These are phyloP conservation scores for Hyaloscypha hepaticicola DNA, from an alignment of 495 filamentous ascomycete species.

Conservation along the genomic window DNA sequence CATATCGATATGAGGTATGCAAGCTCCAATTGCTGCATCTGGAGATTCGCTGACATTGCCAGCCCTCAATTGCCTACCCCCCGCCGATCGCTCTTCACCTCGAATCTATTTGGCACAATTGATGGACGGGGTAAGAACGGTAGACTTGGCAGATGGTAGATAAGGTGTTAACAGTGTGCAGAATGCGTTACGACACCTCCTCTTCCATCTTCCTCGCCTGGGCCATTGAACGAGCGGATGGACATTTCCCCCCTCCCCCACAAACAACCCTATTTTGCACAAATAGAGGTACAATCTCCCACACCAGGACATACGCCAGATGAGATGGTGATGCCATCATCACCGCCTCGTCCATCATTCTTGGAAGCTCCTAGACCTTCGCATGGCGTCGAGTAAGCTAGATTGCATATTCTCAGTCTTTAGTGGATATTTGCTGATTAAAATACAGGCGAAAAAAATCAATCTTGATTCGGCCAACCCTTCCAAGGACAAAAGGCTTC, in stretches of 20 bases:
- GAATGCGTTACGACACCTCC: conserved; percentile 83
- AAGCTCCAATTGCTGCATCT: conserved; percentile 17
- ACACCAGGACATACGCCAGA: conserved; percentile 50
- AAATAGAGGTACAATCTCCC: conserved; percentile 66
- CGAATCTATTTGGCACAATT: conserved; percentile 65
- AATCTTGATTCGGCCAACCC: conserved; percentile 58
- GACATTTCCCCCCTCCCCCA: conserved; percentile 94
- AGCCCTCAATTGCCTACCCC: conserved; percentile 92
- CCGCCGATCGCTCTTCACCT: conserved; percentile 87
- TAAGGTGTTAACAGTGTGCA: conserved; percentile 37
- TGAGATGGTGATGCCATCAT: conserved; percentile 44
- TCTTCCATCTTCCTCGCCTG: conserved; percentile 78
- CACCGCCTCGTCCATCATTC: conserved; percentile 51
- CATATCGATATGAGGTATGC: conserved; percentile 79
- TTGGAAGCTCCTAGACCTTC: conserved; percentile 50
- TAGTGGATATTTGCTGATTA: conserved; percentile 12
- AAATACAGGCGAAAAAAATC: conserved; percentile 54
- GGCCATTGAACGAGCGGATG: conserved; percentile 75
- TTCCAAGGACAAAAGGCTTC: conserved; percentile 58
- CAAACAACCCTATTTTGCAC: conserved; percentile 67
- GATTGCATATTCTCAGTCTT: conserved; percentile 23
- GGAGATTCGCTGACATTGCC: conserved; percentile 17
- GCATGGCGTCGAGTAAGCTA: conserved; percentile 48
- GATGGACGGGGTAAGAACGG: conserved; percentile 67
- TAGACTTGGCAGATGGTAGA: conserved; percentile 13